A percentile compares a stretch with the other conserved stretches of the same genome.
Evolutionary conservation across 176 grass and related monocot genomes (phyloP).

Genomic region (Aegilops longissima): DNA sequence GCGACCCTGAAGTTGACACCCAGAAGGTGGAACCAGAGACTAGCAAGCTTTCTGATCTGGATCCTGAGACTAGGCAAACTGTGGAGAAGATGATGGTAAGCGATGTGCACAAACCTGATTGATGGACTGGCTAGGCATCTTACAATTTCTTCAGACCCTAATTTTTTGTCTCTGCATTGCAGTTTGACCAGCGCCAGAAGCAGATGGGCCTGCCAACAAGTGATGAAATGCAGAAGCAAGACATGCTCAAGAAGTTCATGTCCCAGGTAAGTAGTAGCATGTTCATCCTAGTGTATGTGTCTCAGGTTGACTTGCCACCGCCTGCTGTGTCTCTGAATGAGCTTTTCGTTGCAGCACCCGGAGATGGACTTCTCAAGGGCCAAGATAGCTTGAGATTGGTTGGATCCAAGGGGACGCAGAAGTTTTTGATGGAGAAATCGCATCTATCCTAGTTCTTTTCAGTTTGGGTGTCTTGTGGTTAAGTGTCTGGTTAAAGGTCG

Average conservation of each 20-base stretch:
- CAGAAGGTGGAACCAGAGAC: constrained; percentile 81
- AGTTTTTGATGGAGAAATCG: background rate
- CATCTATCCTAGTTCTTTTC: background rate
- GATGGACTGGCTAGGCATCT: too few species aligned
- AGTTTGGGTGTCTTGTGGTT: background rate
- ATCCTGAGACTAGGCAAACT: constrained; percentile 93
- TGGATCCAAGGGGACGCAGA: background rate
- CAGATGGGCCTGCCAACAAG: constrained; percentile 92
- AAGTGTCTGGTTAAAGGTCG: background rate
- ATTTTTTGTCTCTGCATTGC: background rate
- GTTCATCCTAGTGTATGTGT: background rate
- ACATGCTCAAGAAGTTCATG: constrained; percentile 98
- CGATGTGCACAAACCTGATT: constrained; percentile 4
- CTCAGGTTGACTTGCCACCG: background rate
- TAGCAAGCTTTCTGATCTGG: constrained; percentile 90
- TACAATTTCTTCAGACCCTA: background rate
- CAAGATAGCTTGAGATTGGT: constrained; percentile 33
- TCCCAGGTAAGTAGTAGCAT: constrained; percentile 37
- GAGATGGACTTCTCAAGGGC: constrained; percentile 65
- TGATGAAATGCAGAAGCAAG: constrained; percentile 97
- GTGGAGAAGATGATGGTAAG: constrained; percentile 99
- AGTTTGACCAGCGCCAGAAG: constrained; percentile 99
- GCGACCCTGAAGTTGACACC: constrained; percentile 89
- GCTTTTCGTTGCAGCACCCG: constrained; percentile 35
- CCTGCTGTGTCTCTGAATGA: background rate